Evolutionary conservation across 1,139 yeast genomes (phyloP).

Genomic region (Petasospora rhodanensis): DNA sequence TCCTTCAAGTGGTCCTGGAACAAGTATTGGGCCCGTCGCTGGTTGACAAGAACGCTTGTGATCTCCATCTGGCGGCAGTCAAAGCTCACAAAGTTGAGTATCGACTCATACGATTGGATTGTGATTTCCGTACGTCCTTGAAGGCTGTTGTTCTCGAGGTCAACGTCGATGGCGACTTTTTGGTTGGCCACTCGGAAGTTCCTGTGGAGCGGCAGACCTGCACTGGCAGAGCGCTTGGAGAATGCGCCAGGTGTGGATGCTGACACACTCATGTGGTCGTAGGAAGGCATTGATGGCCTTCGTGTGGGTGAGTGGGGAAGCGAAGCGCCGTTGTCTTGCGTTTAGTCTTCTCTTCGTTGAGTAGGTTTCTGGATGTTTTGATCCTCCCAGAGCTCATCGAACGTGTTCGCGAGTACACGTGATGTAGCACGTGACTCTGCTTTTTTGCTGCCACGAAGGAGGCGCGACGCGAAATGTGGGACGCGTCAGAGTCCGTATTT

Average conservation of each 20-base stretch:
- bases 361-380: no score
- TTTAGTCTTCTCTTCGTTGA: no score
- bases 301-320: no score
- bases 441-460: not conserved
- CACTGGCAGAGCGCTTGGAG: conserved; percentile 8
- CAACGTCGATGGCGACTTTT: conserved; percentile 62
- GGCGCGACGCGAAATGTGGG: conserved; percentile 1
- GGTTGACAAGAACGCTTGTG: conserved; percentile 60
- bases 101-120: conserved; percentile 62
- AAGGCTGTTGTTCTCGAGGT: conserved; percentile 47
- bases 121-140: conserved; percentile 84
- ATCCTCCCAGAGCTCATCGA: no score
- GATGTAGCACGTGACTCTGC: no score
- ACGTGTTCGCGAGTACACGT: no score
- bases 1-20: conserved; percentile 43
- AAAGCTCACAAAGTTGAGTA: conserved; percentile 54
- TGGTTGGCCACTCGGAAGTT: conserved; percentile 62
- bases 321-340: no score
- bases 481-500: no score
- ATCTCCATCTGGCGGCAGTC: conserved; percentile 81
- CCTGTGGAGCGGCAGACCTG: conserved; percentile 5
- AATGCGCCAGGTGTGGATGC: conserved; percentile 19
- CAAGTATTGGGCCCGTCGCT: conserved; percentile 43
- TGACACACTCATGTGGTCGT: conserved; percentile 20
- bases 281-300: conserved; percentile 17